Base-by-base conservation (phyloP, 306 rosid genomes). In the Oemleria cerasiformis region DNA sequence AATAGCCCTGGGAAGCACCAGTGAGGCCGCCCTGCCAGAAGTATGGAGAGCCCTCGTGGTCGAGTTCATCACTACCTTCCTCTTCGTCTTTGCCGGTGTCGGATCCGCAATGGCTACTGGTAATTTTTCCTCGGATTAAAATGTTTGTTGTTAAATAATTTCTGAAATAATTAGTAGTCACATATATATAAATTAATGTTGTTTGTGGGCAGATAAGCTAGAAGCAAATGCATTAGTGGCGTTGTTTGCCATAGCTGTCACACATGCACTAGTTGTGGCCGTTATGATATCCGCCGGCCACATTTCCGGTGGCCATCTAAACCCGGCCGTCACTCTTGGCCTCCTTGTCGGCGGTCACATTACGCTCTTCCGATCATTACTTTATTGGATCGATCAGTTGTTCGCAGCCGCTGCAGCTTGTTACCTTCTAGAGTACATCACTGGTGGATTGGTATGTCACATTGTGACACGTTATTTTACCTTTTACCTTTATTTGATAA, bases 301-400 rank as follows among this genome's bases (percentile, higher is more conserved):
- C 73, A 88, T 93, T 63, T 93, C 98, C 12, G 98, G 97, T 0
- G 97, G 98, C 12, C 97, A 93, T 63, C 90, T 93, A 39, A 93
- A 93, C 77, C 98, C 98, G 0, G 92, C 98, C 45, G 98, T 93
- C 42, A 90, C 98, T 0, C 80, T 88, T 0, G 97, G 94, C 44
- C 94, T 88, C 40, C 87, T 93, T 0, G 68, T 50, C n/a, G 97
- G 97, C 1, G 98, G 98, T 3, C 93, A 84, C 69, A 91, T 93
- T 77, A 93, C 96, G 7, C 47, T 88, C 23, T 61, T 91, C 70
- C 87, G 94, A 17, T 87, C 98, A 8, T 2, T 85, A 44, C 84
- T 93, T 15, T 93, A 90, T 40, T 93, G 92, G 98, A 90, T 93
- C 16, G 85, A 77, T 73, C 98, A 93, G 50, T 78, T 93, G 40